Evolutionary conservation across 495 filamentous ascomycete species (phyloP), one percentile per base, ranked within the genome.

Genomic region (Durotheca rogersii): DNA sequence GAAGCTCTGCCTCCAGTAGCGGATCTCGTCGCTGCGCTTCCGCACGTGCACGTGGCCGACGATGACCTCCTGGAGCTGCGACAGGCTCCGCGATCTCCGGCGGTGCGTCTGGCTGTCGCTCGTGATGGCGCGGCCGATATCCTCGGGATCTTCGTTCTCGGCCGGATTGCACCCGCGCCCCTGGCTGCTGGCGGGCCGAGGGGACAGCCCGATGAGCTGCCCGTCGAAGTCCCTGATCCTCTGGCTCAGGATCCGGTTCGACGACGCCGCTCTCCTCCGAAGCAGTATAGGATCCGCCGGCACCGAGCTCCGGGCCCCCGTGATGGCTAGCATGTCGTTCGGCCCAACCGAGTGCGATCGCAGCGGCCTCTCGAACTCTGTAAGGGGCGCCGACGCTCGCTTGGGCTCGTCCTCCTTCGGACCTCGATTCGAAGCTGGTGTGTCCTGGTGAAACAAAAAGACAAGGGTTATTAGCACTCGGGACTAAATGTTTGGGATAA

Each of bases 11-110:
- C 78, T 69, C 78, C 78, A 81, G 51, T 76, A 79, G 15, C 76
- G 75, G 17, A 81, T 79, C 59, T 82, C 79, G 32, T 80, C 79
- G 51, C 77, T 80, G 11, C 77, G 69, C 30, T 78, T 70, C 27
- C 78, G 71, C 9, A 61, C 53, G 7, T 44, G 62, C 1, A 47
- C 47, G 9, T 56, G 64, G 3, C 27, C 25, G 5, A 53, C 59
- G 1, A 58, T 55, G 25, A 67, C 54, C 34, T 72, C 69, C 35
- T 72, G 64, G n/a, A 79, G 62, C n/a, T 76, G 74, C 15, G 73
- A 75, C 18, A 80, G 59, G 56, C 77, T 80, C 31, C 76, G 67
- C 6, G 79, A 82, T 39, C 77, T 71, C 36, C 79, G 69, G 19
- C 74, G 76, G 18, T 63, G 63, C 6, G 53, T 57, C 25, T 40